These are phyloP conservation scores for Waltergamsia citrina DNA, from an alignment of 2,329 filamentous ascomycete species.

Conservation along the genomic window DNA sequence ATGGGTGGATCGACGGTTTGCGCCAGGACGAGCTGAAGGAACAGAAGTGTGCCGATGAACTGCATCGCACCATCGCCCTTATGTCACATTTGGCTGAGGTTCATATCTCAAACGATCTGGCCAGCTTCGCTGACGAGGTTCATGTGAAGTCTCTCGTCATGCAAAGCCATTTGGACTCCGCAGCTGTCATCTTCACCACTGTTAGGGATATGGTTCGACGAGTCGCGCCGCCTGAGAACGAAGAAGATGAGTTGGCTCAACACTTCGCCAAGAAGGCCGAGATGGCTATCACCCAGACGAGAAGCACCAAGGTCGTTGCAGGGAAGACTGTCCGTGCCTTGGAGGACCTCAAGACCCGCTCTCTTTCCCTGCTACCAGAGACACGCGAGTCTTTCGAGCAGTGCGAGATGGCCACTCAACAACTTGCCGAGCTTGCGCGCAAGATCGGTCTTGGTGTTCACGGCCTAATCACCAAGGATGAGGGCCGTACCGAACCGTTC, in stretches of 20 bases:
- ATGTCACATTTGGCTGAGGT: conserved; percentile 81
- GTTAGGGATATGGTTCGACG: conserved; percentile 58
- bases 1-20: conserved; percentile 77
- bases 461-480: conserved; percentile 53
- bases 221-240: conserved; percentile 37
- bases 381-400: conserved; percentile 61
- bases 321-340: conserved; percentile 70
- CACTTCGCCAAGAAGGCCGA: conserved; percentile 66
- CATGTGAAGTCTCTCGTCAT: conserved; percentile 69
- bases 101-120: conserved; percentile 60
- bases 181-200: conserved; percentile 57
- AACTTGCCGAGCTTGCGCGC: conserved; percentile 57
- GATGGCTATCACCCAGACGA: conserved; percentile 60
- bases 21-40: conserved; percentile 80
- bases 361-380: conserved; percentile 61
- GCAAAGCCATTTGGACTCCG: conserved; percentile 74
- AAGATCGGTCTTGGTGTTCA: conserved; percentile 59
- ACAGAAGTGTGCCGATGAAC: conserved; percentile 68
- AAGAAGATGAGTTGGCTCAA: conserved; percentile 56
- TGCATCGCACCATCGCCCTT: conserved; percentile 76
- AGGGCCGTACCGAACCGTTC: conserved; percentile 59
- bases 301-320: conserved; percentile 75
- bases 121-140: conserved; percentile 68
- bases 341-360: conserved; percentile 67
- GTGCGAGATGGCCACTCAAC: conserved; percentile 54